Percentiles rank a stretch among this genome's conserved stretches.
Conservation (phyloP, 345 rosid genomes). For the Rubroshorea leprosula region DNA sequence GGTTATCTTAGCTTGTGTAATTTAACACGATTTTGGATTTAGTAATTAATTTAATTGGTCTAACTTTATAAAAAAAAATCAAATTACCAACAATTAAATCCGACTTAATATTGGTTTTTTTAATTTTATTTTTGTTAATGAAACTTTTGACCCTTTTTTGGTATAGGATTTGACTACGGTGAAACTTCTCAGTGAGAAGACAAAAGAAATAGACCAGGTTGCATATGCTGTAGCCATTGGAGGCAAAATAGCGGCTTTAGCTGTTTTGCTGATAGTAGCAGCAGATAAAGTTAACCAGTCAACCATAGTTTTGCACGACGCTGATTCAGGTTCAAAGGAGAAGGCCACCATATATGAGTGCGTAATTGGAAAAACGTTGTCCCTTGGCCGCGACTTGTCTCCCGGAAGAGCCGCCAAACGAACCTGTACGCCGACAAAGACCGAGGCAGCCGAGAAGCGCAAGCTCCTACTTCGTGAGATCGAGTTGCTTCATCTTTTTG, state of each 20-base stretch:
- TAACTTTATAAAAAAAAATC: no score
- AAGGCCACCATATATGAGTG: constrained; percentile 56
- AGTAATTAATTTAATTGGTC: background rate
- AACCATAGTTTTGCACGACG: constrained; percentile 28
- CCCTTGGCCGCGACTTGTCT: constrained; percentile 23
- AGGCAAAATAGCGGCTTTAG: constrained; percentile 47
- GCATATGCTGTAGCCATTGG: constrained; percentile 43
- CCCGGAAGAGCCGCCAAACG: constrained; percentile 21
- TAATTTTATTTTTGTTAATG: background rate
- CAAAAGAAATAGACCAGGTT: constrained; percentile 46
- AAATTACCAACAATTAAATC: no score
- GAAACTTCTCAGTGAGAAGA: constrained; percentile 52
- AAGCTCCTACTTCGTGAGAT: constrained; percentile 59
- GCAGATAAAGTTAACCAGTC: constrained; percentile 44
- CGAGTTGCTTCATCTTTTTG: constrained; percentile 70
- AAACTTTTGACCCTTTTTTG: background rate
- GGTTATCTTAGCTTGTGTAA: constrained; percentile 30
- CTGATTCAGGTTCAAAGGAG: constrained; percentile 32
- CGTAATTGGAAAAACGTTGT: constrained; percentile 50
- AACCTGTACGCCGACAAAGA: constrained; percentile 15
- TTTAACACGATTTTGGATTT: no score
- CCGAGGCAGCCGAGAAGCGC: constrained; percentile 33
- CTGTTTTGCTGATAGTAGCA: constrained; percentile 53
- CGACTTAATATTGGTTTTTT: no score
- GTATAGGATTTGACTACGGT: constrained; percentile 48